A percentile compares a stretch with the other conserved stretches of the same genome.
phyloP scores from a whole-genome alignment of 2,329 filamentous ascomycete genomes.

The Scedosporium minutisporum region DNA sequence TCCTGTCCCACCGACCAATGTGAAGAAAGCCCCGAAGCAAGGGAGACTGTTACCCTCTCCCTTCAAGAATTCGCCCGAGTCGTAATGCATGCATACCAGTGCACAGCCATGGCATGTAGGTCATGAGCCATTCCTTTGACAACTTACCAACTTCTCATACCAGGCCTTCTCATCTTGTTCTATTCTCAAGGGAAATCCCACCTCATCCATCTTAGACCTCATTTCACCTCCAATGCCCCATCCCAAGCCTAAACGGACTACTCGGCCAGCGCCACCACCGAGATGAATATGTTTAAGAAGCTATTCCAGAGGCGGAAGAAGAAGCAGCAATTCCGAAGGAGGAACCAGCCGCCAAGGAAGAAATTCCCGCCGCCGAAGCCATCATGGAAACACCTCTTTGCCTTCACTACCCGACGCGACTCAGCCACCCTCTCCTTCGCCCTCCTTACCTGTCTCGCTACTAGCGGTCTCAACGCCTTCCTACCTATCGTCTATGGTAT shows the following conservation, averaged over 20 bases:
- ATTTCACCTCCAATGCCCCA: not conserved
- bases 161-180: too few relatives aligned
- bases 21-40: too few relatives aligned
- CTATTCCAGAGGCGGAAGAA: not conserved
- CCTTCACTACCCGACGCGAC: slow-evolving; percentile 59
- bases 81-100: too few relatives aligned
- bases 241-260: not conserved
- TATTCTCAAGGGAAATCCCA: too few relatives aligned
- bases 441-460: slow-evolving; percentile 43
- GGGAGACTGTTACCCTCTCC: too few relatives aligned
- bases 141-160: too few relatives aligned
- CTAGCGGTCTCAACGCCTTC: slow-evolving; percentile 54
- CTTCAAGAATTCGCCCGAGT: too few relatives aligned
- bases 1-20: too few relatives aligned
- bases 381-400: slow-evolving; percentile 49
- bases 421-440: slow-evolving; percentile 43
- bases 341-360: not conserved
- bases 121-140: too few relatives aligned
- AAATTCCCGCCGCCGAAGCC: slow-evolving; percentile 4
- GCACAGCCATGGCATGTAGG: too few relatives aligned
- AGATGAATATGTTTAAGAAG: not conserved
- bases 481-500: slow-evolving; percentile 64
- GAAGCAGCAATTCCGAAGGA: not conserved
- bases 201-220: too few relatives aligned
- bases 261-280: not conserved